Percentiles rank a stretch among this genome's conserved stretches.
Evolutionary conservation across 2,329 filamentous ascomycete species (phyloP).

Genomic region (Talaromyces islandicus): DNA sequence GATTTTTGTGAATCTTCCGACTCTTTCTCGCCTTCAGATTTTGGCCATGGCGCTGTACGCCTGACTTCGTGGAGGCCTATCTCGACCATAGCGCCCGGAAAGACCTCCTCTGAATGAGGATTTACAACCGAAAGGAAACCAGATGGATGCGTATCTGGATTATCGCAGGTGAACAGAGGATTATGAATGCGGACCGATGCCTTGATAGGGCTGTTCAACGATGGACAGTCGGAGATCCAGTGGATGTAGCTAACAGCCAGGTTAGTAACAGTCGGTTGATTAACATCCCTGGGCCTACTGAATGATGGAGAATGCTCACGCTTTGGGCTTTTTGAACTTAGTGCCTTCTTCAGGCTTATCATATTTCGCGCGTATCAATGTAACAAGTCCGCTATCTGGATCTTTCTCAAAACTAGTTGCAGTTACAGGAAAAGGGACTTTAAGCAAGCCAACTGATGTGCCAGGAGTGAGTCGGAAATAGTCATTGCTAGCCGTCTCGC

Average conservation of each 20-base stretch:
- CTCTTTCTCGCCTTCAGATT: constrained; percentile 56
- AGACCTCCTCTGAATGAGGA: constrained; percentile 76
- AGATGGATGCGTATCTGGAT: constrained; percentile 69
- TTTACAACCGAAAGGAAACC: constrained; percentile 83
- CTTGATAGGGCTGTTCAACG: constrained; percentile 52
- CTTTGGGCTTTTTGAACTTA: constrained; percentile 60
- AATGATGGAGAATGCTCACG: constrained; percentile 43
- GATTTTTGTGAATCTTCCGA: constrained; percentile 21
- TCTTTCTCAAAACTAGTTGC: constrained; percentile 65
- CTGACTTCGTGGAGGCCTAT: constrained; percentile 74
- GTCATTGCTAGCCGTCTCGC: constrained; percentile 63
- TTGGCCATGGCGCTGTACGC: constrained; percentile 71
- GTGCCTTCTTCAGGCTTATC: constrained; percentile 63
- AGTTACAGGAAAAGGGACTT: constrained; percentile 63
- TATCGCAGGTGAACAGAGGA: constrained; percentile 77
- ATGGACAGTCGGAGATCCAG: constrained; percentile 71
- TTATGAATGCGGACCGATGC: constrained; percentile 76
- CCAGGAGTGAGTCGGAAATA: constrained; percentile 74
- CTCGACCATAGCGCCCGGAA: constrained; percentile 72
- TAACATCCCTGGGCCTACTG: neutral
- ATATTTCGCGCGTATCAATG: constrained; percentile 59
- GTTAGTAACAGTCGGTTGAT: constrained; percentile 22
- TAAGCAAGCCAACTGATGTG: constrained; percentile 67
- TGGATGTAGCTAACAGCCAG: constrained; percentile 57
- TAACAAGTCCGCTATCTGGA: constrained; percentile 57